A percentile compares a stretch with the other conserved stretches of the same genome.
Evolutionary conservation across 2,329 filamentous ascomycete species (phyloP).

Genomic region (Lasiodiplodia sp.): DNA sequence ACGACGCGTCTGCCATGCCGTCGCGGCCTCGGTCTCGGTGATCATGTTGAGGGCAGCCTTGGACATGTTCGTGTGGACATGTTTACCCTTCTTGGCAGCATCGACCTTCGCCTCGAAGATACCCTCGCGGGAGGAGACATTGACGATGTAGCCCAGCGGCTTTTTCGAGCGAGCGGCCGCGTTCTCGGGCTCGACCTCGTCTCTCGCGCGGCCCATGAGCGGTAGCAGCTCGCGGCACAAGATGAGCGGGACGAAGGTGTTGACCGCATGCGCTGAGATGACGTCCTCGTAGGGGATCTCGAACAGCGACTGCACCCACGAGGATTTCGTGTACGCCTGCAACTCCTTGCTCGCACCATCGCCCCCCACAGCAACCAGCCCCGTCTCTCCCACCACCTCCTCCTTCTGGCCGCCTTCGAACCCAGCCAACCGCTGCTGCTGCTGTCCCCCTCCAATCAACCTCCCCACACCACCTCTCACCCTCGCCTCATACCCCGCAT

Average conservation of each 20-base stretch:
- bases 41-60: constrained; percentile 54
- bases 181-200: neutral
- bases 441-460: neutral
- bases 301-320: constrained; percentile 45
- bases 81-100: neutral
- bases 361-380: neutral
- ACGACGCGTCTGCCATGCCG: constrained; percentile 40
- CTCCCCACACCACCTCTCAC: neutral
- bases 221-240: constrained; percentile 48
- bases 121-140: constrained; percentile 49
- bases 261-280: constrained; percentile 48
- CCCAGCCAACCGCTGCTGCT: neutral
- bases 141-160: constrained; percentile 41
- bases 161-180: neutral
- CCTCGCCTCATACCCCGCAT: constrained; percentile 26
- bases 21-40: constrained; percentile 47
- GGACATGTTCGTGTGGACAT: constrained; percentile 44
- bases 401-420: no score
- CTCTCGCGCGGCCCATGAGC: constrained; percentile 35
- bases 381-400: neutral
- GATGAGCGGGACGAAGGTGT: constrained; percentile 50
- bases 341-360: neutral
- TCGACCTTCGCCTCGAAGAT: constrained; percentile 39
- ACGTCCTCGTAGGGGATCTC: constrained; percentile 52
- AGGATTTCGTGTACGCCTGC: constrained; percentile 36